Evolutionary conservation across 2,329 filamentous ascomycete species (phyloP).

Genomic region (Apiospora sp.): DNA sequence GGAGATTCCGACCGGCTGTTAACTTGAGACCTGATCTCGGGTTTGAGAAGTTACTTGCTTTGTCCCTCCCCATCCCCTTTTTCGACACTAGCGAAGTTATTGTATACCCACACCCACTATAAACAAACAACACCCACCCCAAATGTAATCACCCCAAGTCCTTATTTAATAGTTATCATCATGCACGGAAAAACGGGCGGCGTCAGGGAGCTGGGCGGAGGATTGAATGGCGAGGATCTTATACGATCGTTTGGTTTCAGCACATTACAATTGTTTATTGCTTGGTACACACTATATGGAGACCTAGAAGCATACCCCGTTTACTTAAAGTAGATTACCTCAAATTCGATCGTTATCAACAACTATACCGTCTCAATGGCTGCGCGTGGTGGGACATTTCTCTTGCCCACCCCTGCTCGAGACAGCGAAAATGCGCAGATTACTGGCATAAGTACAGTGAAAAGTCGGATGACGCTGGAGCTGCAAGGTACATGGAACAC

Average conservation of each 20-base stretch:
- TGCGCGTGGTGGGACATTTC: too few species aligned
- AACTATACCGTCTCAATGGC: background rate
- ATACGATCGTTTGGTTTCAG: background rate
- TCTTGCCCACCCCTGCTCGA: background rate
- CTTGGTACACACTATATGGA: background rate
- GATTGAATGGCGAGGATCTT: background rate
- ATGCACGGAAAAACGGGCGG: background rate
- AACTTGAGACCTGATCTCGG: background rate
- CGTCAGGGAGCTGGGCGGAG: background rate
- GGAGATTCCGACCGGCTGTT: constrained; percentile 18
- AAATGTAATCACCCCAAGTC: background rate
- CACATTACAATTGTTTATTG: background rate
- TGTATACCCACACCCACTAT: constrained; percentile 5
- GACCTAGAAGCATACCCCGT: background rate
- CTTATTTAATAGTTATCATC: background rate
- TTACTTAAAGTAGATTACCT: background rate
- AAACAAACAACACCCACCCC: too few species aligned
- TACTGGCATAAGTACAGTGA: background rate
- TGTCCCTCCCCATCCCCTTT: background rate
- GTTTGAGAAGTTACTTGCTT: background rate
- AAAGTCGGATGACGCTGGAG: background rate
- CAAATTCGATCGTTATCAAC: background rate
- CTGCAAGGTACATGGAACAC: background rate
- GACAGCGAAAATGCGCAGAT: background rate
- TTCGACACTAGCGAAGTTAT: constrained; percentile 9